phyloP scores from a whole-genome alignment of 441 rosid genomes.

The Jatropha podagrica region DNA sequence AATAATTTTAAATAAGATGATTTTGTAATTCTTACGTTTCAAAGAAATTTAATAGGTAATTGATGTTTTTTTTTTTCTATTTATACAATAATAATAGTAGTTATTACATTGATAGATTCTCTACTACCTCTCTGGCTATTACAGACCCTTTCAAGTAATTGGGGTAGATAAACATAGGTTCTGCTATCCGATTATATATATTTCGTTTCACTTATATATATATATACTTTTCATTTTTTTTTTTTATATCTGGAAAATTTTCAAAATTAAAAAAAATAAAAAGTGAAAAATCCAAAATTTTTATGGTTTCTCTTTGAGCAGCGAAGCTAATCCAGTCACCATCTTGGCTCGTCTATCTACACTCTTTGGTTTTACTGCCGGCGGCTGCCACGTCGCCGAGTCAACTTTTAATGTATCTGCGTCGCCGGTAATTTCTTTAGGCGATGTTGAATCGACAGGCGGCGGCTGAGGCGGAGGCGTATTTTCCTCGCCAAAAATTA shows the following conservation, averaged over 20 bases:
- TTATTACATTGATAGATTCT: slow-evolving; percentile 24
- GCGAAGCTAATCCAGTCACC: slow-evolving; percentile 87
- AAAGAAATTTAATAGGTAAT: slow-evolving; percentile 1
- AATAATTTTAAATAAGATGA: too few species aligned
- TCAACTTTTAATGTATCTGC: slow-evolving; percentile 15
- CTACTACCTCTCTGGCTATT: slow-evolving; percentile 22
- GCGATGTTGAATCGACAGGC: slow-evolving; percentile 22
- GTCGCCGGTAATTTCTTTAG: slow-evolving; percentile 15
- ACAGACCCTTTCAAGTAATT: slow-evolving; percentile 25
- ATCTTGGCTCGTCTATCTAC: slow-evolving; percentile 60
- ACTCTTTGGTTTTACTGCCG: slow-evolving; percentile 56
- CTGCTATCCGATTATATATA: slow-evolving; percentile 27
- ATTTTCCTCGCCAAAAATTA: slow-evolving; percentile 55
- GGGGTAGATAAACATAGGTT: not conserved
- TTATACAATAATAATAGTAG: not conserved
- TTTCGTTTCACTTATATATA: slow-evolving; percentile 19
- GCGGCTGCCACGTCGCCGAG: slow-evolving; percentile 47
- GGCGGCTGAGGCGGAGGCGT: slow-evolving; percentile 16
- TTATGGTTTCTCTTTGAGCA: slow-evolving; percentile 64
- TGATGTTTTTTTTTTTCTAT: not conserved
- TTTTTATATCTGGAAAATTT: slow-evolving; percentile 29
- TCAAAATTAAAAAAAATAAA: not conserved
- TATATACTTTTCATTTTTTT: slow-evolving; percentile 21
- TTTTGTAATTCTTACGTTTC: too few species aligned
- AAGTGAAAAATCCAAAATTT: slow-evolving; percentile 38